Base-by-base conservation (phyloP, 768 basidiomycete genomes). In the Leccinellum albellum region DNA sequence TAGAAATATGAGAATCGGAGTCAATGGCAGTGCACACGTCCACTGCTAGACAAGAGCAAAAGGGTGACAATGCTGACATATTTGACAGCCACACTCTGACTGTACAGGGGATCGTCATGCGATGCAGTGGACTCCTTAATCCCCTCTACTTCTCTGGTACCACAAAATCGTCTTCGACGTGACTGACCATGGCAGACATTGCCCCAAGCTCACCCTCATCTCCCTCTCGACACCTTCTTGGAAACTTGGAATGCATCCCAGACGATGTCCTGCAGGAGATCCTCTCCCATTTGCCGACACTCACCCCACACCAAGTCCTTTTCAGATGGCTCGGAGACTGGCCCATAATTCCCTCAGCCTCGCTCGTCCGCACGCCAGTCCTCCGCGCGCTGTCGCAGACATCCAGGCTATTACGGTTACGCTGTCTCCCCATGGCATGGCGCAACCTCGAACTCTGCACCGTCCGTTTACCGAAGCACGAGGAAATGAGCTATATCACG, bases 361-460 rank as follows among this genome's bases (percentile, higher is more conserved):
- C 8, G 9, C 55, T 55, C 37, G 44, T n/a, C 49, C 53, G 53
- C 9, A 49, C 50, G 10, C 45, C 37, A 17, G 40, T 35, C 31
- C 50, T 55, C n/a, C 53, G 53, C 1, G 58, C 45, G 2, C n/a
- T 64, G 24, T 63, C 59, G 4, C 23, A 40, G 40, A 64, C 54
- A 13, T 58, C 50, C 2, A 40, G 54, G 6, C 20, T 58, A 2
- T 40, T 64, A 12, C 54, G 63, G 13, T 54, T 52, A 3, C 59
- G 56, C 24, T 64, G 59, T 45, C 53, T 61, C 15, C 45, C 42
- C 5, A 52, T 64, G 56, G 62, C 59, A 13, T 64, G 62, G 64
- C 54, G 14, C 26, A 54, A 32, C 12, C 4, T 58, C 3, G 52
- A 56, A 4, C 33, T 64, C 1, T 64, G 54, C 32, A 17, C 44